phyloP scores from a whole-genome alignment of 345 rosid species.

The Cochlearia excelsa region DNA sequence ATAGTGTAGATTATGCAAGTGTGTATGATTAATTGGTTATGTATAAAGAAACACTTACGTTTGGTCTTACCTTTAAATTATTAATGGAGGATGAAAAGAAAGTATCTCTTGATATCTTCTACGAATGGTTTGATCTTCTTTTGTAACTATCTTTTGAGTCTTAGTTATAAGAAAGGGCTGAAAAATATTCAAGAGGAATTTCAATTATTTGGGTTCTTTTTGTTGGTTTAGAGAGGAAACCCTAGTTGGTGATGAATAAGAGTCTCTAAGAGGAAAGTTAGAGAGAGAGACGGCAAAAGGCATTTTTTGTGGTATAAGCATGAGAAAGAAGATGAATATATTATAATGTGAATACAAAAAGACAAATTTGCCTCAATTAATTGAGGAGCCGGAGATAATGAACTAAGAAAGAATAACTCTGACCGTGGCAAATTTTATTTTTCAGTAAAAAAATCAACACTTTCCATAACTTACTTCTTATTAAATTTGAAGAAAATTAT shows the following conservation, averaged over 20 bases:
- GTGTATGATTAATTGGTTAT: constrained; percentile 11
- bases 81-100: constrained; percentile 24
- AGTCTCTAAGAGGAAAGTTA: constrained; percentile 32
- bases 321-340: constrained; percentile 17
- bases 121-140: constrained; percentile 18
- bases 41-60: neutral
- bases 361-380: constrained; percentile 32
- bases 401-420: neutral
- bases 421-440: constrained; percentile 14
- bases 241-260: constrained; percentile 33
- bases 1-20: neutral
- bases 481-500: neutral
- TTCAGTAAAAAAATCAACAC: neutral
- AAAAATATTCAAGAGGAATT: neutral
- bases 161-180: constrained; percentile 1
- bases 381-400: constrained; percentile 31
- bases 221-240: constrained; percentile 27
- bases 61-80: constrained; percentile 17
- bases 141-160: constrained; percentile 11
- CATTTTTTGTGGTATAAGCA: constrained; percentile 31
- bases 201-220: constrained; percentile 15
- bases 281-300: constrained; percentile 32
- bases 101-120: constrained; percentile 6
- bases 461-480: neutral
- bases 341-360: constrained; percentile 23